Evolutionary conservation across 768 basidiomycete genomes (phyloP).

Genomic region (Boletus rubroflammeus): DNA sequence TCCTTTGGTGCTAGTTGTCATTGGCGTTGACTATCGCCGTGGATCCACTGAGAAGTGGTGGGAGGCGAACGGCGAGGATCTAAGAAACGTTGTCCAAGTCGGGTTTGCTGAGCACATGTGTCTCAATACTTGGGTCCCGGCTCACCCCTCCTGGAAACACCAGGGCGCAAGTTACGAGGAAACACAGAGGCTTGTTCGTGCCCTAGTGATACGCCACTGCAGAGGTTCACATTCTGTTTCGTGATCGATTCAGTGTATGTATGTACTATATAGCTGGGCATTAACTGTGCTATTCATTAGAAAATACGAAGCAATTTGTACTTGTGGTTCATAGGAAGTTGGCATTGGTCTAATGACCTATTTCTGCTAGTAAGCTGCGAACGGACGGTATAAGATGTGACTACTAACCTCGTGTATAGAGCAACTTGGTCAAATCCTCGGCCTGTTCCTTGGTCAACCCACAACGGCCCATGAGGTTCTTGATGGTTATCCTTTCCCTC

Average conservation of each 20-base stretch:
- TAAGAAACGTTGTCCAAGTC: conserved; percentile 1
- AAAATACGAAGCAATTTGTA: background rate
- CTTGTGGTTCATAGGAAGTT: background rate
- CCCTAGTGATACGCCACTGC: conserved; percentile 15
- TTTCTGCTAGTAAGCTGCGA: conserved; percentile 1
- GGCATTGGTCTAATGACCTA: background rate
- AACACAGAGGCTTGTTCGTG: conserved; percentile 9
- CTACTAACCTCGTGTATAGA: conserved; percentile 5
- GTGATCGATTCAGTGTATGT: conserved; percentile 1
- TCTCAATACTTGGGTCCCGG: conserved; percentile 10
- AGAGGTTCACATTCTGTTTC: background rate
- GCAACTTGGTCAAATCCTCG: conserved; percentile 11
- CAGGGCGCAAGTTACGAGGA: conserved; percentile 18
- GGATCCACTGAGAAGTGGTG: conserved; percentile 22
- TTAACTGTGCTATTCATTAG: background rate
- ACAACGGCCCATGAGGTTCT: conserved; percentile 14
- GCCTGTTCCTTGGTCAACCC: conserved; percentile 20
- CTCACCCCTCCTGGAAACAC: conserved; percentile 20
- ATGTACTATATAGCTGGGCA: background rate
- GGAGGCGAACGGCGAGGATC: conserved; percentile 12
- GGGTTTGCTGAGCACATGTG: conserved; percentile 19
- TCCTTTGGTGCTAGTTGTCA: conserved; percentile 20
- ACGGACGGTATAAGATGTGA: background rate
- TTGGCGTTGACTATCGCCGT: conserved; percentile 11
- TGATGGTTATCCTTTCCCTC: conserved; percentile 9